Conservation (phyloP, 305 asterid genomes). For the Fraxinus latifolia region DNA sequence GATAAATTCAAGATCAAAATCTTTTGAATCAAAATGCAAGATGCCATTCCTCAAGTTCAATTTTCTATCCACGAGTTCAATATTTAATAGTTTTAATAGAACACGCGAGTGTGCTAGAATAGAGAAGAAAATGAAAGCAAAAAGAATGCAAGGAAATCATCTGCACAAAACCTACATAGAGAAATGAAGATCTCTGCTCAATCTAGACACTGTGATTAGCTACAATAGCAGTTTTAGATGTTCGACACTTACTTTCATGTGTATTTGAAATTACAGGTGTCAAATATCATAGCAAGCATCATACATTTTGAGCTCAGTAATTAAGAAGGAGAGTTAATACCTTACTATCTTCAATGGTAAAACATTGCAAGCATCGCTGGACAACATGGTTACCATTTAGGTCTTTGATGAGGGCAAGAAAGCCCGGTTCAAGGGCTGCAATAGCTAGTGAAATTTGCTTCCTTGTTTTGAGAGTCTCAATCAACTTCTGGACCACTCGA, state of each 20-base stretch:
- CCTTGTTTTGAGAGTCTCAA: slow-evolving; percentile 61
- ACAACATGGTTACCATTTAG: slow-evolving; percentile 82
- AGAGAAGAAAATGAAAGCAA: neutral
- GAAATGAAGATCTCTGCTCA: neutral
- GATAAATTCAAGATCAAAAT: slow-evolving; percentile 9
- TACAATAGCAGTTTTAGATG: neutral
- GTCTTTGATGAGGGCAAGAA: slow-evolving; percentile 75
- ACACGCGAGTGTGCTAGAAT: neutral
- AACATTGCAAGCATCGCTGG: slow-evolving; percentile 77
- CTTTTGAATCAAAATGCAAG: slow-evolving; percentile 4
- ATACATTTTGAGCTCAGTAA: neutral
- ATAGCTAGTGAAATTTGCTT: slow-evolving; percentile 60
- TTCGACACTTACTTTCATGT: neutral
- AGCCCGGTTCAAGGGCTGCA: slow-evolving; percentile 75
- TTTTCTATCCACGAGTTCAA: neutral
- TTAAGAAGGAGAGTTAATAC: slow-evolving; percentile 31
- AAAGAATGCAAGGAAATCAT: neutral
- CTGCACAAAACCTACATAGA: neutral
- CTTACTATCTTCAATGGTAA: slow-evolving; percentile 61
- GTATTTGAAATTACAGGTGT: neutral
- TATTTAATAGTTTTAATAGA: neutral
- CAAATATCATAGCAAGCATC: slow-evolving; percentile 1
- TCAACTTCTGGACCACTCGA: slow-evolving; percentile 86
- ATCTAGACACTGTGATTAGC: neutral
- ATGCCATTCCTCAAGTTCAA: slow-evolving; percentile 9